These are phyloP conservation scores for Botrytis sinoallii DNA, from an alignment of 2,329 filamentous ascomycete species.

Conservation along the genomic window DNA sequence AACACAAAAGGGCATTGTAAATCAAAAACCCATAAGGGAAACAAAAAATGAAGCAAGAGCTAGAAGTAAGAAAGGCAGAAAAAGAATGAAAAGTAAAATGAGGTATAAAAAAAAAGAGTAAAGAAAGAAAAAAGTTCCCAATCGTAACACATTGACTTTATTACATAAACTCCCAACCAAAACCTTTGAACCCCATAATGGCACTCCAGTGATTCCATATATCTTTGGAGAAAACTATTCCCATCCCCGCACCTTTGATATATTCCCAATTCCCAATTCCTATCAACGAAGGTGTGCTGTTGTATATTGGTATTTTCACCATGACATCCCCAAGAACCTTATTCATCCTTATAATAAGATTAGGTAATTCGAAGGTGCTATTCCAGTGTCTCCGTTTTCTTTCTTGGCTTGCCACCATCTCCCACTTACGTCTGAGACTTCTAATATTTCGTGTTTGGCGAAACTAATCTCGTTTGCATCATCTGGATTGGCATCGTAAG, in stretches of 20 bases:
- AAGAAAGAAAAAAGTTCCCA: constrained; percentile 18
- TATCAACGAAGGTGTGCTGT: constrained; percentile 5
- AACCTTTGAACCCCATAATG: constrained; percentile 16
- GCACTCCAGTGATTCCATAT: constrained; percentile 18
- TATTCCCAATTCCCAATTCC: constrained; percentile 19
- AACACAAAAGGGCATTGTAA: neutral
- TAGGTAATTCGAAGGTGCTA: constrained; percentile 82
- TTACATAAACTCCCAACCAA: constrained; percentile 24
- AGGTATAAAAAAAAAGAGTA: neutral
- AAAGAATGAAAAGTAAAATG: constrained; percentile 8
- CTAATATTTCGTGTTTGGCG: constrained; percentile 90
- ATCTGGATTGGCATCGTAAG: constrained; percentile 95
- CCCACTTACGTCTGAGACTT: constrained; percentile 93
- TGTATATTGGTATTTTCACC: constrained; percentile 9
- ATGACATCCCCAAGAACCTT: neutral
- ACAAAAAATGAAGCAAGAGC: neutral
- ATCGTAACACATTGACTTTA: constrained; percentile 26
- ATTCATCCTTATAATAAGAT: constrained; percentile 62
- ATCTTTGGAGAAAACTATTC: constrained; percentile 24
- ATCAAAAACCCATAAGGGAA: neutral
- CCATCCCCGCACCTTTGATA: constrained; percentile 7
- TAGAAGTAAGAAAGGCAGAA: neutral
- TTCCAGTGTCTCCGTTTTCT: constrained; percentile 88
- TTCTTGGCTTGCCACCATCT: constrained; percentile 99
- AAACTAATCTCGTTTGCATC: constrained; percentile 98